Evolutionary conservation across 208 protist species (phyloP), one percentile per base, ranked within the genome.

Genomic region (Strigomonas culicis): DNA sequence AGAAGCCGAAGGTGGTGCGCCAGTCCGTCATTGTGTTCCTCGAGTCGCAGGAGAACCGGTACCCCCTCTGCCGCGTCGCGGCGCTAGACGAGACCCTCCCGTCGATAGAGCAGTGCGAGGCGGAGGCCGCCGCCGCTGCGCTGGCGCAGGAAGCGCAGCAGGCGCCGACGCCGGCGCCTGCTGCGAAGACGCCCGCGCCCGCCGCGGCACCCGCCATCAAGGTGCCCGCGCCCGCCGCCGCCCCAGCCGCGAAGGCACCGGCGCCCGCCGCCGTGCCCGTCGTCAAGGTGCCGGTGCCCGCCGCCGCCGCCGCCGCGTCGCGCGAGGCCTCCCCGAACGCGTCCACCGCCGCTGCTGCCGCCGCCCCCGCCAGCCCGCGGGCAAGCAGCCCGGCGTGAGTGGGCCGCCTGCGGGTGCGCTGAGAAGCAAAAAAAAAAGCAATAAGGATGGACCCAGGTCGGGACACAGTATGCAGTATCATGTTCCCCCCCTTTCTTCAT

Each of bases 91-190:
- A n/a, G n/a, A n/a, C n/a, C n/a, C n/a, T n/a, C n/a, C n/a, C n/a
- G n/a, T n/a, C n/a, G n/a, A n/a, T n/a, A n/a, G n/a, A n/a, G n/a
- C n/a, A n/a, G n/a, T n/a, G n/a, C n/a, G n/a, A n/a, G n/a, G n/a
- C n/a, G n/a, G n/a, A n/a, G n/a, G n/a, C n/a, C n/a, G n/a, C n/a
- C n/a, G n/a, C n/a, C n/a, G n/a, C n/a, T n/a, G n/a, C n/a, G n/a
- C n/a, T n/a, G n/a, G n/a, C n/a, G n/a, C 49, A 55, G 49, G 49
- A 55, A 27, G 24, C 17, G n/a, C 49, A 27, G 49, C n/a, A 55
- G n/a, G 24, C 17, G 49, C n/a, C 17, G 49, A 19, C 41, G 15
- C 13, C 13, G 41, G 19, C 13, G 41, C 15, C 41, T 19, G 41
- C 41, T 47, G 41, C 41, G 13, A 47, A 47, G 41, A n/a, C n/a